Base-by-base conservation (phyloP, 164 flowering plant species). In the Cinnamomum micranthum region DNA sequence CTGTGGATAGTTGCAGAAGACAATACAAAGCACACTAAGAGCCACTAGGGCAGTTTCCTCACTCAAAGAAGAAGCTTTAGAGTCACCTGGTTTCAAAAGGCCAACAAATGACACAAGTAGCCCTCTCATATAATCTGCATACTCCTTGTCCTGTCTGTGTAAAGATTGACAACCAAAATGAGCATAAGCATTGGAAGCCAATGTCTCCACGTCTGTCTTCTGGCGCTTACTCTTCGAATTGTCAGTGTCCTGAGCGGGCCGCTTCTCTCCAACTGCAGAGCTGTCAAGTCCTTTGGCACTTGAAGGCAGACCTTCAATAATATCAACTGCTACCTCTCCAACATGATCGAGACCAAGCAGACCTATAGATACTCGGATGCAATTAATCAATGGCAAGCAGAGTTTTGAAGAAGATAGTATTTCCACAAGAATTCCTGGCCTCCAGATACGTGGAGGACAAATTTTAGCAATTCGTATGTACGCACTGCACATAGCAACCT, bases 371-470 rank as follows among this genome's bases (percentile, higher is more conserved):
- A 80, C 88, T 70, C 77, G 85, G 69, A 93, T 81, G 84, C 98
- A 92, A 74, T 87, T 88, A 78, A 87, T 77, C 84, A 96, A 77
- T 35, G 77, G 79, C 33, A 76, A 78, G 77, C 92, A 89, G 6
- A 88, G 90, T 75, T 86, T 84, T 50, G 90, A 77, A 70, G 81
- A 81, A 76, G 69, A 79, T 75, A 96, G 87, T 75, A 83, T 69
- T 65, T 81, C 63, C 66, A 92, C 71, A 63, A 96, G 93, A 74
- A 74, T 77, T 76, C 87, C 91, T 50, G 97, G 98, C 82, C 73
- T 91, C 98, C 98, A 94, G 73, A 91, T 80, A 79, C 84, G 83
- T 64, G 86, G 87, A 13, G 97, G 95, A 76, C 98, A 96, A n/a
- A 72, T 81, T 78, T 82, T 88, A 70, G 87, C 90, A 79, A 94